Percentiles rank a stretch among this genome's conserved stretches.
These are phyloP conservation scores for Physcomitrellopsis africana DNA, from an alignment of 225 moss, liverwort and hornwort genomes.

Conservation along the genomic window DNA sequence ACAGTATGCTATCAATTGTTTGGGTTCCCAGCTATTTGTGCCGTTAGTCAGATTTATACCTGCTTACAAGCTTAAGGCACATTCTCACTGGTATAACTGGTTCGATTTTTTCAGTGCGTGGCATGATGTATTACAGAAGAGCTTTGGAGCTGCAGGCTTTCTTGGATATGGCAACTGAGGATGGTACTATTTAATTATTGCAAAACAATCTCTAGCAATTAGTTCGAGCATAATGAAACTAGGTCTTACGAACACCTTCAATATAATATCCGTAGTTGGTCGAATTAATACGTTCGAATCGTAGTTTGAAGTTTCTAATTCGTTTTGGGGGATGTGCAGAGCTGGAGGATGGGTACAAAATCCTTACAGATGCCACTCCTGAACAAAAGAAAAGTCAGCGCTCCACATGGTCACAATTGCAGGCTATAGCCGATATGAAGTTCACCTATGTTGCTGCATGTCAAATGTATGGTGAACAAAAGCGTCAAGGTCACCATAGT, in stretches of 20 bases:
- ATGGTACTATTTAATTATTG: slow-evolving; percentile 42
- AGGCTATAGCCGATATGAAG: slow-evolving; percentile 97
- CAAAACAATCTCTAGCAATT: too few species aligned
- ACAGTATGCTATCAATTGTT: too few species aligned
- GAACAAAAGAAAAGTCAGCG: slow-evolving; percentile 90
- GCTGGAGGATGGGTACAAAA: slow-evolving; percentile 92
- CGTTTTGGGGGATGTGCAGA: slow-evolving; percentile 47
- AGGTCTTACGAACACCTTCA: too few species aligned
- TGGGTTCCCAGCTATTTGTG: not conserved
- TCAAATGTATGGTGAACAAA: slow-evolving; percentile 95
- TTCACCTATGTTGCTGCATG: slow-evolving; percentile 97
- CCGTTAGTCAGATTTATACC: not conserved
- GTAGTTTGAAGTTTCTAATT: not conserved
- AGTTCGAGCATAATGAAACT: too few species aligned
- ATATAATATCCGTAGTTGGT: too few species aligned
- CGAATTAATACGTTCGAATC: too few species aligned
- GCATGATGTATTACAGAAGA: slow-evolving; percentile 96
- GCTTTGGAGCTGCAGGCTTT: slow-evolving; percentile 94
- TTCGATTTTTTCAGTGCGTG: slow-evolving; percentile 77
- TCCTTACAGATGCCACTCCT: slow-evolving; percentile 66
- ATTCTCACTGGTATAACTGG: slow-evolving; percentile 22
- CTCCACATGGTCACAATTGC: slow-evolving; percentile 89
- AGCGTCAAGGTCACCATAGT: slow-evolving; percentile 75
- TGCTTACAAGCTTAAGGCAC: not conserved
- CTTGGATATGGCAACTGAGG: slow-evolving; percentile 90